Percentiles rank a stretch among this genome's conserved stretches.
Evolutionary conservation across 179 eudicot genomes (phyloP).

Genomic region (Amaranthus tricolor): DNA sequence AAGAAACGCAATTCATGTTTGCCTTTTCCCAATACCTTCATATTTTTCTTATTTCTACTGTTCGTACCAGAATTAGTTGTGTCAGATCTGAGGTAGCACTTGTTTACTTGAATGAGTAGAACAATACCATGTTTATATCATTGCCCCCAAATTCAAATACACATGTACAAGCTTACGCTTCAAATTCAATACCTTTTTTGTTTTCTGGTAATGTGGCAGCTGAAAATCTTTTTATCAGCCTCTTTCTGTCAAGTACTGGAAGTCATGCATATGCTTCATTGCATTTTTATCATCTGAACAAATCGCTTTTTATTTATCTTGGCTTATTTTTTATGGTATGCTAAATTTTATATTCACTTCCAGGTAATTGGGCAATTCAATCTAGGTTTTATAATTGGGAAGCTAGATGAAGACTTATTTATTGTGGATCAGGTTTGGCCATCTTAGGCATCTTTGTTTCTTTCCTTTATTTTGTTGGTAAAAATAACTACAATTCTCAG

Average conservation of each 20-base stretch:
- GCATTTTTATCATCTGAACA: conserved; percentile 6
- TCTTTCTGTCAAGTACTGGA: background rate
- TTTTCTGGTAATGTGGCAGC: background rate
- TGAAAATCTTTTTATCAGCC: conserved; percentile 1
- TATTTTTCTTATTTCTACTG: too few relatives aligned
- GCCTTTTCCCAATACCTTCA: too few relatives aligned
- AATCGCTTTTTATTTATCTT: background rate
- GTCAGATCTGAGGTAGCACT: background rate
- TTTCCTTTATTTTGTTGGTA: background rate
- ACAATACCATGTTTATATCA: conserved; percentile 1
- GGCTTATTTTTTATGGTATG: conserved; percentile 9
- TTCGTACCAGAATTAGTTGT: too few relatives aligned
- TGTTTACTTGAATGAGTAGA: background rate
- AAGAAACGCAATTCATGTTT: too few relatives aligned
- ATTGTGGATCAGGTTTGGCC: conserved; percentile 89
- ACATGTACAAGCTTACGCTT: background rate
- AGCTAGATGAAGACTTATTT: conserved; percentile 82
- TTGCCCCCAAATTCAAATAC: background rate
- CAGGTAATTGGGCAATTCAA: conserved; percentile 97
- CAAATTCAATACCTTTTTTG: too few relatives aligned
- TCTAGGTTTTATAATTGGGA: conserved; percentile 93
- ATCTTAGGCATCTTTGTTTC: background rate
- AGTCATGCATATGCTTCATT: background rate
- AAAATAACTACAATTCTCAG: background rate
- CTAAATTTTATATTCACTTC: background rate